A percentile compares a stretch with the other conserved stretches of the same genome.
Conservation (phyloP, 352 stramenopile genomes). For the Pythium aphanidermatum region DNA sequence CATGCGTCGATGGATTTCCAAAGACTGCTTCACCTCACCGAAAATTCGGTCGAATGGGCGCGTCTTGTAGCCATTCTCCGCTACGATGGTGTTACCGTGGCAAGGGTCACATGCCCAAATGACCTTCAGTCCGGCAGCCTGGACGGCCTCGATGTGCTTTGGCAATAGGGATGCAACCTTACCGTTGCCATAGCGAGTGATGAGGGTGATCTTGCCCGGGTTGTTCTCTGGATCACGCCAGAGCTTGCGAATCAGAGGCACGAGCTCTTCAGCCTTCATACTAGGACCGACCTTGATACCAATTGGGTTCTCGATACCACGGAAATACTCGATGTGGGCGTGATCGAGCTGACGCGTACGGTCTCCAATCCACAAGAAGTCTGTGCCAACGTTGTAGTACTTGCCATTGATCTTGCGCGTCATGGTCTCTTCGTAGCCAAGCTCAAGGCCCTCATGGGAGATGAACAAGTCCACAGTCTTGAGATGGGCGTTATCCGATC, state of each 20-base stretch:
- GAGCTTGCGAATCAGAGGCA: conserved; percentile 93
- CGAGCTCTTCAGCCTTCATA: conserved; percentile 92
- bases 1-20: conserved; percentile 96
- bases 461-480: conserved; percentile 97
- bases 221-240: conserved; percentile 91
- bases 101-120: conserved; percentile 95
- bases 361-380: conserved; percentile 99
- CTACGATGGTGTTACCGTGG: conserved; percentile 99
- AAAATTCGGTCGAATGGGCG: conserved; percentile 96
- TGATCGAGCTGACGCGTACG: conserved; percentile 96
- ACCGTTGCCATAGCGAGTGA: conserved; percentile 96
- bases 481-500: conserved; percentile 84
- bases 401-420: conserved; percentile 92
- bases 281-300: conserved; percentile 98
- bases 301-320: conserved; percentile 97
- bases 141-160: conserved; percentile 93
- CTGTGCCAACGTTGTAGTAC: conserved; percentile 97
- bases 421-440: conserved; percentile 98
- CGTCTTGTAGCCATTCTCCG: conserved; percentile 95
- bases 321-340: conserved; percentile 98
- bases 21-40: conserved; percentile 94
- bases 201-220: conserved; percentile 96
- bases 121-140: conserved; percentile 92
- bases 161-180: conserved; percentile 93
- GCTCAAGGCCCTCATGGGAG: conserved; percentile 97